Conservation (phyloP, 331 rosid genomes). For the Phaseolus coccineus region DNA sequence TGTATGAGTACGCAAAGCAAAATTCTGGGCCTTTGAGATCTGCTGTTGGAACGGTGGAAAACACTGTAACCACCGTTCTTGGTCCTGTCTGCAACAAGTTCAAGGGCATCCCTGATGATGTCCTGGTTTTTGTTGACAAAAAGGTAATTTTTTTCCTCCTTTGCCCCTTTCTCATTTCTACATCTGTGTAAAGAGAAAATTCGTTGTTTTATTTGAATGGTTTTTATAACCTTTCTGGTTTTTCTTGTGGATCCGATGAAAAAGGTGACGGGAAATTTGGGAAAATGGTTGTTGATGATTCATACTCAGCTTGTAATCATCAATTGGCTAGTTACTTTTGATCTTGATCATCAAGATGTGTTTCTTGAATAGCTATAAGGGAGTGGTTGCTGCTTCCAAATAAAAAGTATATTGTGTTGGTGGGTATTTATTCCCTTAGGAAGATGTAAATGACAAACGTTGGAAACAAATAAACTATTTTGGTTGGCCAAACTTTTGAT, state of each 20-base stretch:
- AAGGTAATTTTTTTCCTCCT: constrained; percentile 56
- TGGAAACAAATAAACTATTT: constrained; percentile 1
- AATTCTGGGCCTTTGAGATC: constrained; percentile 78
- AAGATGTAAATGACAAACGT: background rate
- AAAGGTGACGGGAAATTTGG: background rate
- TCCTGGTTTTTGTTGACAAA: constrained; percentile 68
- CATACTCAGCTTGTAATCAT: background rate
- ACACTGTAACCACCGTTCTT: constrained; percentile 60
- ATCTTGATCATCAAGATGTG: constrained; percentile 6
- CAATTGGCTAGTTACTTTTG: background rate
- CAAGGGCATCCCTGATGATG: constrained; percentile 67
- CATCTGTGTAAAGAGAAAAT: background rate
- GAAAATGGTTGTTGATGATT: background rate
- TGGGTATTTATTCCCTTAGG: background rate
- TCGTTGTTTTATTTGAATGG: background rate
- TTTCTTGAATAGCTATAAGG: background rate
- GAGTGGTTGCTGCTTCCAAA: background rate
- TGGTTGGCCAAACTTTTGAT: background rate
- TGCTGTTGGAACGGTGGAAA: constrained; percentile 67
- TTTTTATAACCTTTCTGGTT: background rate
- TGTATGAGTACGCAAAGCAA: constrained; percentile 74
- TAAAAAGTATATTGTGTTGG: background rate
- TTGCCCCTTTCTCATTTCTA: background rate
- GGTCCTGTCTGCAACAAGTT: constrained; percentile 75
- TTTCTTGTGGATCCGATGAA: constrained; percentile 15